Conservation (phyloP, 441 rosid genomes). For the Adansonia gregorii region DNA sequence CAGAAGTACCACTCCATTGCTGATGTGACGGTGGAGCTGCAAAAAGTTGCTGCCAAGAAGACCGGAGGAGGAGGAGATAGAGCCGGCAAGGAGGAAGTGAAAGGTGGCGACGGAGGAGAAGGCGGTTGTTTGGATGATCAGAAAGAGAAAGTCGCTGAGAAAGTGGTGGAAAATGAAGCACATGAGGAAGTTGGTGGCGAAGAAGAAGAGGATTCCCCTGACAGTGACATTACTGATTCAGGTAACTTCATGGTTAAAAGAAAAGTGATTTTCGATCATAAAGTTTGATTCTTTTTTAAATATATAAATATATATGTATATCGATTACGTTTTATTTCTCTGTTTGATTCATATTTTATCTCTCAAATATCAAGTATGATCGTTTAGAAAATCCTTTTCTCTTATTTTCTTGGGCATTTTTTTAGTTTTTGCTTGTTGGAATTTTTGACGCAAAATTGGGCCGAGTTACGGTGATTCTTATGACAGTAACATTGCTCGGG, state of each 20-base stretch:
- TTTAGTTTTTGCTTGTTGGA: background rate
- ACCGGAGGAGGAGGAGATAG: constrained; percentile 27
- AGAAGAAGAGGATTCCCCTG: constrained; percentile 75
- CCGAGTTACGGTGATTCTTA: background rate
- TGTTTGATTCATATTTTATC: background rate
- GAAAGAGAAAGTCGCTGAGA: constrained; percentile 38
- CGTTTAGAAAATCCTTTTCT: background rate
- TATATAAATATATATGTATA: background rate
- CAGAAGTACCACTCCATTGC: constrained; percentile 94
- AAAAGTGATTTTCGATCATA: background rate
- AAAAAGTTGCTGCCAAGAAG: constrained; percentile 47
- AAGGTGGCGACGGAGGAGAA: constrained; percentile 26
- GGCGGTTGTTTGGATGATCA: constrained; percentile 15
- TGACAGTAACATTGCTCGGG: background rate
- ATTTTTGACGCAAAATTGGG: background rate
- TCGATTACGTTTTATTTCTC: background rate
- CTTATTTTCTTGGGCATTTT: background rate
- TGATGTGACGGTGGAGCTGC: constrained; percentile 70
- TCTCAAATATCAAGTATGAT: background rate
- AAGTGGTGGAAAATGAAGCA: constrained; percentile 32
- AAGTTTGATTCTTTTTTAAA: constrained; percentile 11
- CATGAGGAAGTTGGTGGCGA: constrained; percentile 41
- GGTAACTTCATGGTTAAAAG: constrained; percentile 53
- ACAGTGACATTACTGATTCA: constrained; percentile 88
- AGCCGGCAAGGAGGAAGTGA: constrained; percentile 32